Conservation (phyloP, 805 yeast genomes). For the Hanseniaspora osmophila region DNA sequence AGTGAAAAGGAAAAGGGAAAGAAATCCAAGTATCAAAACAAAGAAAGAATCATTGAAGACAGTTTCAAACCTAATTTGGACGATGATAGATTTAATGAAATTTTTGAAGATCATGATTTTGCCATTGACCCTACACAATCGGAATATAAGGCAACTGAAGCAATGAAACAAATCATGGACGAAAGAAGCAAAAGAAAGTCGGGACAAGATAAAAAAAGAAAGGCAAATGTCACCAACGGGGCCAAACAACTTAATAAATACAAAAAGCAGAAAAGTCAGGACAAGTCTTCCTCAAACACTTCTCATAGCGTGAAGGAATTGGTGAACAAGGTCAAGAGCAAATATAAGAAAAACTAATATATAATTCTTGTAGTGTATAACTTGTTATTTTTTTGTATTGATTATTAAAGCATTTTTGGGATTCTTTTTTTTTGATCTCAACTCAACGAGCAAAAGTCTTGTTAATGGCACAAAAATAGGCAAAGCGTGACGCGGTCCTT, state of each 20-base stretch:
- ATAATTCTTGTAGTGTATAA: neutral
- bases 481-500: too few species aligned
- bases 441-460: too few species aligned
- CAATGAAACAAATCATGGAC: conserved; percentile 69
- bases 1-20: conserved; percentile 52
- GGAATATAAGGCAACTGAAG: conserved; percentile 77
- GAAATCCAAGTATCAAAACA: conserved; percentile 31
- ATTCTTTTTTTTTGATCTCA: too few species aligned
- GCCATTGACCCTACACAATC: conserved; percentile 90
- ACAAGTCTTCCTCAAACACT: conserved; percentile 4
- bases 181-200: conserved; percentile 51
- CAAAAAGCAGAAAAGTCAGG: conserved; percentile 5
- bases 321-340: conserved; percentile 38
- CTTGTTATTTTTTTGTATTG: too few species aligned
- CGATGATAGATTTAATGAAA: conserved; percentile 76
- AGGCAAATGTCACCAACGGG: too few species aligned
- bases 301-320: conserved; percentile 18
- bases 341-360: conserved; percentile 14
- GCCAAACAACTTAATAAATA: neutral
- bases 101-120: conserved; percentile 74
- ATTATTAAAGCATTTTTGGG: too few species aligned
- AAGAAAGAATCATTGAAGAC: conserved; percentile 38
- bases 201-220: conserved; percentile 9
- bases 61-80: conserved; percentile 53
- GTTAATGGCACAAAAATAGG: too few species aligned